phyloP scores from a whole-genome alignment of 495 filamentous ascomycete genomes.

The Penicillium soppii region DNA sequence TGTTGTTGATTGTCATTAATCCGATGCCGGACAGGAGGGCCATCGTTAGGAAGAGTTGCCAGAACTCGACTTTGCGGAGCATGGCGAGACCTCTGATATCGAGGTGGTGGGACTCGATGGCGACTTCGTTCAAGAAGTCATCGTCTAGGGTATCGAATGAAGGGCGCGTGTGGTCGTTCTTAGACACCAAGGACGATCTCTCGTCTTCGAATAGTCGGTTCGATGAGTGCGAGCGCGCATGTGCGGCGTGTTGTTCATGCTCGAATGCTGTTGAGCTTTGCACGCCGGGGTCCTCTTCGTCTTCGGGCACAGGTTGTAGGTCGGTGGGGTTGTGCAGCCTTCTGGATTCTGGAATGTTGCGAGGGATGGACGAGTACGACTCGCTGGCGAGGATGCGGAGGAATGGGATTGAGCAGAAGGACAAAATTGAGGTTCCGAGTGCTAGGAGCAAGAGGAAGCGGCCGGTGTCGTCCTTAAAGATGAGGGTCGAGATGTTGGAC shows the following conservation, averaged over 20 bases:
- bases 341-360: constrained; percentile 49
- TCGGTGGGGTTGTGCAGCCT: constrained; percentile 59
- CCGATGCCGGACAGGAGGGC: constrained; percentile 88
- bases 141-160: constrained; percentile 38
- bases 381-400: constrained; percentile 66
- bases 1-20: constrained; percentile 99
- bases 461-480: constrained; percentile 82
- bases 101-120: constrained; percentile 61
- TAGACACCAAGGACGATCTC: constrained; percentile 80
- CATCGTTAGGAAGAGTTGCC: constrained; percentile 83
- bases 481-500: constrained; percentile 68
- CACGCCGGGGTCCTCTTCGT: constrained; percentile 67
- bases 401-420: constrained; percentile 75
- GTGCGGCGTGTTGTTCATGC: constrained; percentile 23
- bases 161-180: constrained; percentile 33
- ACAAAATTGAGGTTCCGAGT: constrained; percentile 72
- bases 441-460: constrained; percentile 78
- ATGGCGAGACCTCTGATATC: constrained; percentile 88
- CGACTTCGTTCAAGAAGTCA: constrained; percentile 38
- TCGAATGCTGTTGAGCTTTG: constrained; percentile 42
- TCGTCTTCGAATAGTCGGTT: constrained; percentile 59
- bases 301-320: constrained; percentile 39
- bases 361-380: constrained; percentile 65
- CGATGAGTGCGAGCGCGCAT: constrained; percentile 38
- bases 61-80: constrained; percentile 77